Evolutionary conservation across 345 rosid species (phyloP), one percentile per base, ranked within the genome.

Genomic region (Viola odorata): DNA sequence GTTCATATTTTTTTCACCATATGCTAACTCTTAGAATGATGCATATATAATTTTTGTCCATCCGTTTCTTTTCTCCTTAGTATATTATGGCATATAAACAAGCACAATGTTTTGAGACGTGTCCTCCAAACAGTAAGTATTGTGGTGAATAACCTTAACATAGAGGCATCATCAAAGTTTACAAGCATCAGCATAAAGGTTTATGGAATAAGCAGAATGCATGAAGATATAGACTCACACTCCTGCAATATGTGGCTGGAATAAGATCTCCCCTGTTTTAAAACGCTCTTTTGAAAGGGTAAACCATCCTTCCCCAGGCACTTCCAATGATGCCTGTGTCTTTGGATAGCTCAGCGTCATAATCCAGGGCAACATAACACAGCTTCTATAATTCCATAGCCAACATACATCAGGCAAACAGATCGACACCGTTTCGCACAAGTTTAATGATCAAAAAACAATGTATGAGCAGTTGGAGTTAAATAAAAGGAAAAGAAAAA

Each of bases 361-460:
- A 89, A 76, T 92, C 97, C 65, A 76, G 63, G 47, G 97, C 96
- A 72, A 92, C 96, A 73, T 92, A 92, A 72, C 96, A 92, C 36
- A 92, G 87, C 23, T 83, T 79, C 98, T 92, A 80, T 55, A 62
- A 48, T 64, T 50, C 56, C 76, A 63, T 16, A 32, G 45, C 57
- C 63, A 64, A 62, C 49, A 73, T 23, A 74, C 37, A 66, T 37
- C 53, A 65, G 56, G 53, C 55, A 62, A 67, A 17, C 66, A 37
- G 44, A 49, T 60, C 37, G 17, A 61, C 37, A n/a, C n/a, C n/a
- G n/a, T n/a, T n/a, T n/a, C n/a, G n/a, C n/a, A n/a, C n/a, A n/a
- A n/a, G n/a, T n/a, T n/a, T n/a, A n/a, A n/a, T n/a, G n/a, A n/a
- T n/a, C n/a, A n/a, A n/a, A n/a, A n/a, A n/a, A n/a, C n/a, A n/a